These are phyloP conservation scores for Talaromyces thailandensis DNA, from an alignment of 495 filamentous ascomycete genomes.

Conservation along the genomic window DNA sequence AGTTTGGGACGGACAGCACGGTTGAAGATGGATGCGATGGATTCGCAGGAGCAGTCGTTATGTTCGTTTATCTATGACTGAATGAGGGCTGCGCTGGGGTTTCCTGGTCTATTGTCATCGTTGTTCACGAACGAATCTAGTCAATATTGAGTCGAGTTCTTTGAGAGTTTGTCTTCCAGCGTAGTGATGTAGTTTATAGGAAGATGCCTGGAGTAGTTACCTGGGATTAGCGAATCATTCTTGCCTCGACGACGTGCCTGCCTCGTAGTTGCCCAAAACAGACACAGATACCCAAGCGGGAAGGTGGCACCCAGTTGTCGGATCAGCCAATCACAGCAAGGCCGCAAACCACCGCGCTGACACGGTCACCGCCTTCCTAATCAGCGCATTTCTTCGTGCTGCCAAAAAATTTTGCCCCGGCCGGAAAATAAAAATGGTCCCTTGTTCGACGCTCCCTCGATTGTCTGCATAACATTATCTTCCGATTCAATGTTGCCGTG, in stretches of 20 bases:
- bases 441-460: background rate
- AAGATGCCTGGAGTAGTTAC: background rate
- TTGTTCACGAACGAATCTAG: background rate
- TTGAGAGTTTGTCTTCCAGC: background rate
- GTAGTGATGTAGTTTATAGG: background rate
- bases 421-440: background rate
- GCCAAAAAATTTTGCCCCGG: background rate
- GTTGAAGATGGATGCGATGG: background rate
- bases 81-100: background rate
- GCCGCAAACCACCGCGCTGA: background rate
- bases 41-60: background rate
- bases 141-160: background rate
- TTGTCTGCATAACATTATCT: background rate
- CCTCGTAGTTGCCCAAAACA: background rate
- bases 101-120: background rate
- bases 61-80: background rate
- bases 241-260: background rate
- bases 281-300: background rate
- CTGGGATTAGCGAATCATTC: background rate
- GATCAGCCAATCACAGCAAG: background rate
- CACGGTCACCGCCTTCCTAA: constrained; percentile 1
- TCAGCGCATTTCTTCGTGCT: background rate
- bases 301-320: background rate
- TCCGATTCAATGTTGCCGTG: background rate
- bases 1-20: background rate